phyloP scores from a whole-genome alignment of 2,329 filamentous ascomycete genomes.

The Alternaria brassicae region DNA sequence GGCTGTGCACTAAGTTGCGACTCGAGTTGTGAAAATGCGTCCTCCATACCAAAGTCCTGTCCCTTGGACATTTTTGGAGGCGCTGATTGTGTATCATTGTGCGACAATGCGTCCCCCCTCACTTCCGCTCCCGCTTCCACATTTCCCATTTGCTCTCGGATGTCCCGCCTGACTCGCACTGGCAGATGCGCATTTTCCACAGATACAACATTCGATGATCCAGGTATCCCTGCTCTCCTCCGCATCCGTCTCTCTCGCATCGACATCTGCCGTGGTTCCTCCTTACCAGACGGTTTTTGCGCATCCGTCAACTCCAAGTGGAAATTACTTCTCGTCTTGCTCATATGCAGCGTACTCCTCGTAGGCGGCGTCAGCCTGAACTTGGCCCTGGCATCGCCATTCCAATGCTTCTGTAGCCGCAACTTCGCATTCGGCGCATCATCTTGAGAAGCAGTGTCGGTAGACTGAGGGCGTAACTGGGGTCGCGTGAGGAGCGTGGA shows the following conservation, averaged over 20 bases:
- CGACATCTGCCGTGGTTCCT: constrained; percentile 1
- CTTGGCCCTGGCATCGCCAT: not conserved
- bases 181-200: not conserved
- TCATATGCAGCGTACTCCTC: constrained; percentile 4
- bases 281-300: not conserved
- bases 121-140: not conserved
- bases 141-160: not conserved
- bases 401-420: constrained; percentile 17
- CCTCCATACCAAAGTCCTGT: not conserved
- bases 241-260: constrained; percentile 14
- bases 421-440: constrained; percentile 7
- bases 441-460: constrained; percentile 6
- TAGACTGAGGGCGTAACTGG: constrained; percentile 8
- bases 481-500: constrained; percentile 1
- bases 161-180: not conserved
- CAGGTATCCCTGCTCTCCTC: constrained; percentile 1
- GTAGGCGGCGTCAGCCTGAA: constrained; percentile 1
- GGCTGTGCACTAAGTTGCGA: not conserved
- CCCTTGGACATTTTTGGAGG: too few relatives aligned
- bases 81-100: not conserved
- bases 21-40: not conserved
- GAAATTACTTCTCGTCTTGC: constrained; percentile 1
- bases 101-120: not conserved
- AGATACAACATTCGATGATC: not conserved
- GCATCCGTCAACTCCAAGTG: not conserved